Base-by-base conservation (phyloP, 148 eudicot genomes). In the Nepenthes mirabilis region DNA sequence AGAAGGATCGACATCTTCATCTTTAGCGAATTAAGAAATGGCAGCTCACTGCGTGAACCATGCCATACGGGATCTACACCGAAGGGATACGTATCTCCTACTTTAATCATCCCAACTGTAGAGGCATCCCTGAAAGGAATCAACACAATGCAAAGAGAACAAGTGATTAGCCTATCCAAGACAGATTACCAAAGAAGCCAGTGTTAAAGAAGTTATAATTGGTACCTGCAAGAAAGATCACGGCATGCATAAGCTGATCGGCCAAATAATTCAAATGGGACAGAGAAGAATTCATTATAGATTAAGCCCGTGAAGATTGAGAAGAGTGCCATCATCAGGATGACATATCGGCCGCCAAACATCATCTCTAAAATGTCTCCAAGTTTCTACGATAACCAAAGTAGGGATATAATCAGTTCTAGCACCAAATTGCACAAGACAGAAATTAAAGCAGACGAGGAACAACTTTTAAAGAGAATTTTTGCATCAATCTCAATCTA, bases 41-140 rank as follows among this genome's bases (percentile, higher is more conserved):
- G 93, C 64, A 89, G 62, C 75, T 89, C 96, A 68, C 94, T 89
- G 43, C 96, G 96, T 62, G 77, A 72, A 33, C 96, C 96, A 58
- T 81, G 96, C 96, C 96, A 89, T 72, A 72, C 83, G 50, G 96
- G 96, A 80, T 89, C 96, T 53, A 89, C 87, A 62, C 96, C 96
- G 70, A 89, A 89, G 65, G 96, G 94, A 60, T 89, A 89, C 34
- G 96, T 82, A 59, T 68, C 79, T 45, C 85, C 90, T 12, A 74
- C 85, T 80, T 83, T 89, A 14, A 89, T 64, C 14, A 89, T 58
- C 12, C 96, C 96, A 4, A 72, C 56, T 52, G 85, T 83, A 48
- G 79, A 40, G 65, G 96, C 87, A 75, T 89, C 90, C 79, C 93
- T 89, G 79, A 62, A 34, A 10, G n/a, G 32, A 64, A 64, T 34